These are phyloP conservation scores for Arachis stenosperma DNA, from an alignment of 306 rosid genomes.

Conservation along the genomic window DNA sequence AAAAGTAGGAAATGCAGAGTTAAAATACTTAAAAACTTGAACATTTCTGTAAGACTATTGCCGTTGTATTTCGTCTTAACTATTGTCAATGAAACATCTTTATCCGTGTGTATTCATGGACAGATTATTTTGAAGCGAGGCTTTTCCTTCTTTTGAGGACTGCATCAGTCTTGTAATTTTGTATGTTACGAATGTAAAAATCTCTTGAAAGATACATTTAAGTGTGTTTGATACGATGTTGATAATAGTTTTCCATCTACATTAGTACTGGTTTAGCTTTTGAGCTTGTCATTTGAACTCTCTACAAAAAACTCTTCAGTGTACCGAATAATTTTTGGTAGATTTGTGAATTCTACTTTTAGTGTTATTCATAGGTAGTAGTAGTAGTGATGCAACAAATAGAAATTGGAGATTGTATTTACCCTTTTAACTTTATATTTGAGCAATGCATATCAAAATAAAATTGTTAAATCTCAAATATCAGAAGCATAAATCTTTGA, in stretches of 20 bases:
- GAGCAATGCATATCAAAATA: no score
- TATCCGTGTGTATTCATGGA: neutral
- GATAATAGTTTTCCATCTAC: conserved; percentile 2
- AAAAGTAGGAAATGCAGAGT: no score
- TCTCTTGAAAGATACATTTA: neutral
- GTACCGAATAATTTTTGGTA: neutral
- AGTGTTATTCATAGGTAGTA: no score
- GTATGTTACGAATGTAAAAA: neutral
- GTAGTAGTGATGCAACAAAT: no score
- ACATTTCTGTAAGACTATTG: no score
- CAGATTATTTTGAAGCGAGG: neutral
- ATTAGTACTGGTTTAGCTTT: conserved; percentile 13
- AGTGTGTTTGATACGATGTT: conserved; percentile 7
- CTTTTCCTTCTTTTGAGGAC: conserved; percentile 3
- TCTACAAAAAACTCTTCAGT: neutral
- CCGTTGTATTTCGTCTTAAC: neutral
- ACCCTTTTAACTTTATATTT: no score
- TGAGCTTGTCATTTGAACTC: conserved; percentile 18
- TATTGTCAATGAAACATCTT: conserved; percentile 11
- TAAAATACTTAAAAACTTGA: no score
- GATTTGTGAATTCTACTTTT: no score
- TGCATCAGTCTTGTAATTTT: neutral
- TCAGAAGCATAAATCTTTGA: no score
- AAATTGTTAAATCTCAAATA: no score
- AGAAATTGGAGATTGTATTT: no score